Evolutionary conservation across 768 basidiomycete genomes (phyloP).

Genomic region (Termitomyces sp.): DNA sequence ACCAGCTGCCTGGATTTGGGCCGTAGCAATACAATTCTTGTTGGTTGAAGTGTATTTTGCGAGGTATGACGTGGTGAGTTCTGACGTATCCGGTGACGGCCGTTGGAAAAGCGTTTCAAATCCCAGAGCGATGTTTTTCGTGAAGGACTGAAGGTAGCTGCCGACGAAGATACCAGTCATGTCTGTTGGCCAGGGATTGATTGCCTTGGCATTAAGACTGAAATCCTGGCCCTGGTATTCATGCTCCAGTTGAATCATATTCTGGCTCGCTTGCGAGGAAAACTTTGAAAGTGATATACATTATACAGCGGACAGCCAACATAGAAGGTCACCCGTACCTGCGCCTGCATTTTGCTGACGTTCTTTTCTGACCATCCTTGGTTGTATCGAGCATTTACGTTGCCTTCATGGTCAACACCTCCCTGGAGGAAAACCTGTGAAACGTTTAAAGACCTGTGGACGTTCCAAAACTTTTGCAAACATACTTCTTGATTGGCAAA

Average conservation of each 20-base stretch:
- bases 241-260: constrained; percentile 92
- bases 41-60: constrained; percentile 71
- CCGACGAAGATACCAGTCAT: constrained; percentile 88
- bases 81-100: constrained; percentile 64
- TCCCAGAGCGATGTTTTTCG: constrained; percentile 86
- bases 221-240: constrained; percentile 90
- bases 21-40: constrained; percentile 90
- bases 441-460: constrained; percentile 17
- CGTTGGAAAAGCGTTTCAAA: constrained; percentile 82
- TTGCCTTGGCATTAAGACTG: constrained; percentile 76
- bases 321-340: constrained; percentile 46
- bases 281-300: constrained; percentile 42
- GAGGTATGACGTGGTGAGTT: constrained; percentile 71
- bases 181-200: constrained; percentile 89
- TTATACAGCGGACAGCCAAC: constrained; percentile 7
- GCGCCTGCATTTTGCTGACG: constrained; percentile 83
- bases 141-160: constrained; percentile 89
- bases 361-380: constrained; percentile 77
- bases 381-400: constrained; percentile 83
- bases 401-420: constrained; percentile 89
- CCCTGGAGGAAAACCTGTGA: constrained; percentile 87
- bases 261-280: constrained; percentile 71
- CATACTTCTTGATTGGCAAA: constrained; percentile 80
- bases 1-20: constrained; percentile 78
- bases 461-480: constrained; percentile 7